These are phyloP conservation scores for Fonsecaea monophora DNA, from an alignment of 2,329 filamentous ascomycete genomes.

Conservation along the genomic window DNA sequence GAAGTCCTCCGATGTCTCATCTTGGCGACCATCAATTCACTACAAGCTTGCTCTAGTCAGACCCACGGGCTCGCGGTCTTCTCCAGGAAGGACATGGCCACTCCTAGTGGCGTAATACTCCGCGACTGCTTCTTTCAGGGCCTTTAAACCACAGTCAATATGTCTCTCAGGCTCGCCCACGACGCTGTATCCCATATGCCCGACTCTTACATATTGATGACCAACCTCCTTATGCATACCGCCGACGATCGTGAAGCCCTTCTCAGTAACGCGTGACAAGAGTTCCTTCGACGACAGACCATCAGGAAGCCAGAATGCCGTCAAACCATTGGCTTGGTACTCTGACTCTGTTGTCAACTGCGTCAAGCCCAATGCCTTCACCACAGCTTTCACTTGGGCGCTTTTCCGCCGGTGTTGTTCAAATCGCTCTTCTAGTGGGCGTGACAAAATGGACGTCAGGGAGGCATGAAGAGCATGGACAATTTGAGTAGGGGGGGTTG, in stretches of 20 bases:
- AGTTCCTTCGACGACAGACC: conserved; percentile 78
- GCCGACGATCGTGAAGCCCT: conserved; percentile 89
- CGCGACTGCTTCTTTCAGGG: conserved; percentile 71
- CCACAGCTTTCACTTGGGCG: conserved; percentile 82
- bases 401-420: conserved; percentile 78
- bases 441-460: conserved; percentile 79
- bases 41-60: conserved; percentile 14
- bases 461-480: conserved; percentile 90
- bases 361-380: conserved; percentile 80
- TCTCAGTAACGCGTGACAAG: conserved; percentile 80
- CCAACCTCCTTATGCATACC: conserved; percentile 96
- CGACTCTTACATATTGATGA: conserved; percentile 89
- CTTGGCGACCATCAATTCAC: background rate
- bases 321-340: conserved; percentile 96
- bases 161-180: conserved; percentile 79
- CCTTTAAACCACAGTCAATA: conserved; percentile 80
- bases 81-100: background rate
- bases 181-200: conserved; percentile 96
- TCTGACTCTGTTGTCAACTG: conserved; percentile 83
- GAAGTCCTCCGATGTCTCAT: background rate
- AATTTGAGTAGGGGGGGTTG: conserved; percentile 92
- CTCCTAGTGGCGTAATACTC: conserved; percentile 28
- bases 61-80: background rate
- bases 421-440: conserved; percentile 81
- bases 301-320: conserved; percentile 91